Conservation (phyloP, 208 protist species). For the Trypanosoma avium region DNA sequence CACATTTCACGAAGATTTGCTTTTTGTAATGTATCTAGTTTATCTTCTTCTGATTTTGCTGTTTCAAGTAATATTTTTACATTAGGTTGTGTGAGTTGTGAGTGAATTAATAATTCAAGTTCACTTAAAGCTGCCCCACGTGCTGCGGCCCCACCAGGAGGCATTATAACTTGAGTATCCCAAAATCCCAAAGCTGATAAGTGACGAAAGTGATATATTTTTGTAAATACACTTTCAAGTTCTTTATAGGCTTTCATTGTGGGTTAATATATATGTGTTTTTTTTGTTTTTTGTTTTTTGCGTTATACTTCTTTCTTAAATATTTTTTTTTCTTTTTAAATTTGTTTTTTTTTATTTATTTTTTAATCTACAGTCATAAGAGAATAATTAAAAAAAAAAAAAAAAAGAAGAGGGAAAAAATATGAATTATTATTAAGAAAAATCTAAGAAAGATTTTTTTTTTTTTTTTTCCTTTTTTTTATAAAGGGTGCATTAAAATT, state of each 20-base stretch:
- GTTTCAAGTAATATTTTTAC: constrained; percentile 43
- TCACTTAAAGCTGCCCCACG: constrained; percentile 56
- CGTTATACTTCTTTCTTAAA: constrained; percentile 23
- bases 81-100: constrained; percentile 47
- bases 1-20: constrained; percentile 78
- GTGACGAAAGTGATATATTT: constrained; percentile 60
- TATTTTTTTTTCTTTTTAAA: constrained; percentile 7
- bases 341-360: constrained; percentile 1
- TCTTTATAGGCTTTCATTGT: constrained; percentile 14
- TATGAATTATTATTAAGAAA: too few relatives aligned
- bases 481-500: too few relatives aligned
- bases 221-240: constrained; percentile 36
- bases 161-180: constrained; percentile 82
- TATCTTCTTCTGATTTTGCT: constrained; percentile 21
- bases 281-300: constrained; percentile 6
- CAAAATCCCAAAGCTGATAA: constrained; percentile 48
- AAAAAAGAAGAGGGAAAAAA: neutral
- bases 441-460: too few relatives aligned
- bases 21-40: constrained; percentile 46
- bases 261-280: neutral
- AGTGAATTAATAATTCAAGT: constrained; percentile 38
- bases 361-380: neutral
- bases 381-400: neutral
- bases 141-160: constrained; percentile 48
- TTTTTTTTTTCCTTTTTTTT: too few relatives aligned